Evolutionary conservation across 163 green algal species (phyloP), one percentile per base, ranked within the genome.

Genomic region (Scenedesmus sp.): DNA sequence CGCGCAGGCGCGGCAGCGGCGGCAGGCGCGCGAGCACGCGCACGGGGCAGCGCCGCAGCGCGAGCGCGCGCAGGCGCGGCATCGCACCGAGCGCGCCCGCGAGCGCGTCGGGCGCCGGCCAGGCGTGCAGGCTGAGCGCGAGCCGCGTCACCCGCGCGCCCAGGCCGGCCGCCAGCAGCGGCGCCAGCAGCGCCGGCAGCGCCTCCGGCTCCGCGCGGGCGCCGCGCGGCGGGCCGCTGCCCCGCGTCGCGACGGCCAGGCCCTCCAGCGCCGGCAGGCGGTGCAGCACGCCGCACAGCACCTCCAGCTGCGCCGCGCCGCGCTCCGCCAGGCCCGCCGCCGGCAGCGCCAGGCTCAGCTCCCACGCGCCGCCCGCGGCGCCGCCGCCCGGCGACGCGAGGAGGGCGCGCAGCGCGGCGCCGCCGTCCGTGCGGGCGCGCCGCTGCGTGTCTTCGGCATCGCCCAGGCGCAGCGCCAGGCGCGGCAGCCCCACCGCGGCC

Each of bases 21-120:
- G 70, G 70, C 31, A 78, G 60, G 15, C 56, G 45, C 39, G 42
- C 70, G 9, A 78, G 20, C 10, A 70, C 44, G 17, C 36, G 18
- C 31, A 78, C 14, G 4, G 56, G 56, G 34, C 53, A 70, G 14
- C 45, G 53, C 58, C 31, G n/a, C 42, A 78, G 57, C 4, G 0
- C 29, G 2, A 78, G 70, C 15, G 14, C 26, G 22, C 31, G 7
- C 4, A 78, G 36, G 10, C 0, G 20, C 17, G 17, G 44, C 26
- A 78, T n/a, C 54, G 64, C n/a, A 34, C 26, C 20, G 20, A 78
- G 39, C n/a, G 70, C 13, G n/a, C 31, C 24, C 22, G 45, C 48
- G 3, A 70, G 57, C 26, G 60, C 24, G 2, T 33, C 26, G 1
- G 3, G 20, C 26, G 29, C 42, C 14, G 70, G 57, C 70, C 70